These are phyloP conservation scores for Leucaena leucocephala DNA, from an alignment of 306 rosid genomes.

Conservation along the genomic window DNA sequence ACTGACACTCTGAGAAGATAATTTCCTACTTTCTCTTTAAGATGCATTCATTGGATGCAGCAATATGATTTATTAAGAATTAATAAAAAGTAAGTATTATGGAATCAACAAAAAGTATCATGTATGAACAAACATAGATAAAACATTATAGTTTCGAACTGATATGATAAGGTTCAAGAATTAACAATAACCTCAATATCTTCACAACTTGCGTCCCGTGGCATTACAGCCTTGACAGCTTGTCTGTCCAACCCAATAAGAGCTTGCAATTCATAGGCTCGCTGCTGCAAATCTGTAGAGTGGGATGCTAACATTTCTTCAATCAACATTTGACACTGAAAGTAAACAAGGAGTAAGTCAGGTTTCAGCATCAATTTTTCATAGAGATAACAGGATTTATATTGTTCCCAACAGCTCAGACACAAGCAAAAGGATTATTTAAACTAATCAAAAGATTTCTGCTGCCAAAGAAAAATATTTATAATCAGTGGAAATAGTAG, in stretches of 20 bases:
- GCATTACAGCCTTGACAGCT: constrained; percentile 63
- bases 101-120: too few species aligned
- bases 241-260: constrained; percentile 57
- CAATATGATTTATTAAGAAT: constrained; percentile 6
- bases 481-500: constrained; percentile 8
- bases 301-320: constrained; percentile 86
- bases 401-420: constrained; percentile 8
- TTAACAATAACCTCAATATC: constrained; percentile 68
- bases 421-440: background rate
- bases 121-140: constrained; percentile 1
- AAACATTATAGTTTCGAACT: constrained; percentile 9
- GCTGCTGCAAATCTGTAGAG: constrained; percentile 92
- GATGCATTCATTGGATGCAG: constrained; percentile 9
- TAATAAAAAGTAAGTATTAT: constrained; percentile 6
- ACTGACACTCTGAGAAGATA: background rate
- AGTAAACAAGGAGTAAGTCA: constrained; percentile 37
- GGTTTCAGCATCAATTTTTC: constrained; percentile 27
- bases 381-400: background rate
- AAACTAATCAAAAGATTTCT: constrained; percentile 18
- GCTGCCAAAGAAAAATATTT: background rate
- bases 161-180: constrained; percentile 19
- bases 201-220: constrained; percentile 81
- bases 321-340: constrained; percentile 78
- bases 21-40: background rate
- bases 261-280: constrained; percentile 89